Percentiles rank a stretch among this genome's conserved stretches.
These are phyloP conservation scores for Pleurotus tuoliensis DNA, from an alignment of 768 basidiomycete genomes.

Conservation along the genomic window DNA sequence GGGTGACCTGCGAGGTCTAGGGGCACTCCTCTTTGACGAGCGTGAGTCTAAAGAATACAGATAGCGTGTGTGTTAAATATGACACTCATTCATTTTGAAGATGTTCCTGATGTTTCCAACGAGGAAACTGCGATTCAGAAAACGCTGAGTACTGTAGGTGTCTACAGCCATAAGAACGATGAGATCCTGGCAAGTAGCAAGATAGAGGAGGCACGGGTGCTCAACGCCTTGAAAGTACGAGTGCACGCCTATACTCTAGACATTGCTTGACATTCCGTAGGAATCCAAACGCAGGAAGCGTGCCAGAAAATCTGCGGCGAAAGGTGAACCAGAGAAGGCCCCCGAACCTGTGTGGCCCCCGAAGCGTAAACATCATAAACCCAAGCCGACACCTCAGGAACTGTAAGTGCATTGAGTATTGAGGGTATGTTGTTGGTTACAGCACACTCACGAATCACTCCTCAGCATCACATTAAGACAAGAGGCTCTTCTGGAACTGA, in stretches of 20 bases:
- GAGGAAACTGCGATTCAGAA: constrained; percentile 48
- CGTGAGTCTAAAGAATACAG: constrained; percentile 29
- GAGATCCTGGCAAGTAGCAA: constrained; percentile 63
- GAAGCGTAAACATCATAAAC: constrained; percentile 51
- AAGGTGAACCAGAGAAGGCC: constrained; percentile 17
- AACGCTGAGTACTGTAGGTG: constrained; percentile 56
- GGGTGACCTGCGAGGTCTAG: constrained; percentile 57
- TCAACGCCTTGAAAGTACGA: constrained; percentile 47
- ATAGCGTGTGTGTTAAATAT: not conserved
- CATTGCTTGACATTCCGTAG: constrained; percentile 13
- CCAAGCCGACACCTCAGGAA: constrained; percentile 40
- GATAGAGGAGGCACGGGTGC: constrained; percentile 63
- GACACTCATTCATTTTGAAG: constrained; percentile 18
- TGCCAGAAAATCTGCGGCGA: constrained; percentile 11
- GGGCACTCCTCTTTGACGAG: constrained; percentile 68
- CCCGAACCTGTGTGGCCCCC: constrained; percentile 63
- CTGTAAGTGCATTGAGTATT: constrained; percentile 34
- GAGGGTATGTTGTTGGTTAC: not conserved
- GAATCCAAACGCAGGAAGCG: constrained; percentile 26
- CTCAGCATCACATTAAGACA: constrained; percentile 51
- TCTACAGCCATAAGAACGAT: constrained; percentile 77
- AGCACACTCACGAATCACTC: not conserved
- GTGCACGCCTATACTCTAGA: not conserved
- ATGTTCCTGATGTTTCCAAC: constrained; percentile 28
- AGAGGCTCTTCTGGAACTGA: constrained; percentile 58